phyloP scores from a whole-genome alignment of 2,329 filamentous ascomycete species.

The Penicillium frequentans region DNA sequence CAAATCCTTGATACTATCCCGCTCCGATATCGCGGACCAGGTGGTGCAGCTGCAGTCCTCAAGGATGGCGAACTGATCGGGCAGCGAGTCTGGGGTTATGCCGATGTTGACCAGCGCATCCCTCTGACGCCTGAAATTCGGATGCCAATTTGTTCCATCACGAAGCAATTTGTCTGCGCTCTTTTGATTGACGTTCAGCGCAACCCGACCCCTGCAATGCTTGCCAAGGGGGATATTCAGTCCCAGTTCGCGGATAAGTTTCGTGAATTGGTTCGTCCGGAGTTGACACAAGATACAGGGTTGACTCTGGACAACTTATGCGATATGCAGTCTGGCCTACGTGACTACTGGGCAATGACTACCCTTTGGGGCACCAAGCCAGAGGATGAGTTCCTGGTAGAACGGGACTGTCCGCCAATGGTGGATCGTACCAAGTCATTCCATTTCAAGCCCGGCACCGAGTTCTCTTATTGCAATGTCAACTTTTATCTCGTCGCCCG shows the following conservation, averaged over 20 bases:
- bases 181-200: slow-evolving; percentile 37
- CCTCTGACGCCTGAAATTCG: slow-evolving; percentile 37
- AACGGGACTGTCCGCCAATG: slow-evolving; percentile 28
- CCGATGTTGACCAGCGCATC: slow-evolving; percentile 41
- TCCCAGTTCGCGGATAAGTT: slow-evolving; percentile 32
- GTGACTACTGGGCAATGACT: slow-evolving; percentile 49
- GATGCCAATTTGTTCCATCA: slow-evolving; percentile 50
- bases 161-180: slow-evolving; percentile 48
- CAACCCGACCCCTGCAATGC: slow-evolving; percentile 32
- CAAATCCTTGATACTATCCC: slow-evolving; percentile 20
- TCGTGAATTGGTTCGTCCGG: slow-evolving; percentile 23
- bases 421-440: slow-evolving; percentile 35
- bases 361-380: slow-evolving; percentile 45
- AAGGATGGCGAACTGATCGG: slow-evolving; percentile 44
- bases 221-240: slow-evolving; percentile 27
- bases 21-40: slow-evolving; percentile 38
- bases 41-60: slow-evolving; percentile 44
- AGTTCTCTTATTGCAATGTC: slow-evolving; percentile 47
- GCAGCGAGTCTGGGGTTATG: slow-evolving; percentile 46
- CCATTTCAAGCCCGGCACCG: slow-evolving; percentile 46
- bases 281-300: slow-evolving; percentile 25
- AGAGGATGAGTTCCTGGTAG: slow-evolving; percentile 42
- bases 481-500: slow-evolving; percentile 45
- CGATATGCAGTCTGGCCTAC: slow-evolving; percentile 46
- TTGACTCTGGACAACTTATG: slow-evolving; percentile 40